phyloP scores from a whole-genome alignment of 768 basidiomycete species.

The Dioszegia hungarica region DNA sequence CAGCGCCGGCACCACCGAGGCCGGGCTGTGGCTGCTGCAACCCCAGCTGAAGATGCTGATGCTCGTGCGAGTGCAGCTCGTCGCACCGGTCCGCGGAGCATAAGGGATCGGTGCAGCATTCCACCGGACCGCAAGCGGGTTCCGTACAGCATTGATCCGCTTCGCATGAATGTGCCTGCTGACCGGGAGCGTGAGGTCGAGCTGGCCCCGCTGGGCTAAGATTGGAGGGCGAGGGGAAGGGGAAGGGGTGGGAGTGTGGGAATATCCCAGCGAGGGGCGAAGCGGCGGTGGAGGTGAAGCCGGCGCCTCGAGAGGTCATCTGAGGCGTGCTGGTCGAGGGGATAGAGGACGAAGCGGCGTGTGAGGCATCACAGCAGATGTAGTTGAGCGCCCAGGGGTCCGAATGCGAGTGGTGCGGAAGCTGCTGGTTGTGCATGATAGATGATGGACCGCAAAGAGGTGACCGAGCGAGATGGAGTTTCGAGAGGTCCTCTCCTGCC shows the following conservation, averaged over 20 bases:
- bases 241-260: neutral
- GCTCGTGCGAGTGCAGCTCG: neutral
- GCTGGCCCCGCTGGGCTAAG: no score
- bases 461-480: no score
- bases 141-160: slow-evolving; percentile 13
- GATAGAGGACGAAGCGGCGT: slow-evolving; percentile 29
- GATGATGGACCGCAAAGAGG: no score
- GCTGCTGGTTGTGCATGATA: neutral
- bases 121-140: neutral
- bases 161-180: no score
- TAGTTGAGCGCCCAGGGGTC: slow-evolving; percentile 38
- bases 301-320: no score
- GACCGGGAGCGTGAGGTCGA: no score
- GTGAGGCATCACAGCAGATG: slow-evolving; percentile 39
- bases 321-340: no score
- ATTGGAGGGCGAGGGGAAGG: slow-evolving; percentile 1
- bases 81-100: slow-evolving; percentile 11
- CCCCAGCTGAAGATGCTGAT: no score
- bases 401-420: slow-evolving; percentile 16
- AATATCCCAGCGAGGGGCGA: neutral
- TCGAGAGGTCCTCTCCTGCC: no score
- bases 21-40: no score
- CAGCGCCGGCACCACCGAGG: no score
- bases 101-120: slow-evolving; percentile 22
- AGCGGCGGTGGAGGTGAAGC: neutral